Conservation (phyloP, 1,284 basidiomycete species). For the Microbotryomycetes sp. region DNA sequence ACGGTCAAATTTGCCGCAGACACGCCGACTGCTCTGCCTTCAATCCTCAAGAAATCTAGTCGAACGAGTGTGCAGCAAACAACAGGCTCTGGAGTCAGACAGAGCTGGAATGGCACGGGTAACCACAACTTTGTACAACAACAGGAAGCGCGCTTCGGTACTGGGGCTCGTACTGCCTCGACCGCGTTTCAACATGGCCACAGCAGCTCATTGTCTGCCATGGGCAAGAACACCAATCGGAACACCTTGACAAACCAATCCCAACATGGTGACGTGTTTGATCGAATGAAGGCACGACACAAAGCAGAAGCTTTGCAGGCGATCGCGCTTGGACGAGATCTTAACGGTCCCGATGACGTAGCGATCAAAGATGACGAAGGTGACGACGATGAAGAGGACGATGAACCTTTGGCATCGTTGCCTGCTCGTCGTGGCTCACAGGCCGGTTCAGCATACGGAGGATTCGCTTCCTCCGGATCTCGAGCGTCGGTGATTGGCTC, state of each 20-base stretch:
- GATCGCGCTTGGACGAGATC: constrained; percentile 21
- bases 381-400: constrained; percentile 22
- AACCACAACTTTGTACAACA: too few relatives aligned
- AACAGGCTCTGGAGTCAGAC: background rate
- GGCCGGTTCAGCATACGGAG: constrained; percentile 15
- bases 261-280: constrained; percentile 3
- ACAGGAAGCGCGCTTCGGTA: too few relatives aligned
- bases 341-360: constrained; percentile 18
- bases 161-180: background rate
- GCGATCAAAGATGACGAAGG: background rate
- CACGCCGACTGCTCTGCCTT: background rate
- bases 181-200: background rate
- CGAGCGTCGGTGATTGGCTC: constrained; percentile 4
- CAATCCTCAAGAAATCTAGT: background rate
- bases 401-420: constrained; percentile 24
- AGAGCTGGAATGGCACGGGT: background rate
- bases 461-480: background rate
- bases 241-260: background rate
- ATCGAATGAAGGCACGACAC: constrained; percentile 30
- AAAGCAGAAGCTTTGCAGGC: constrained; percentile 22
- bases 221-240: background rate
- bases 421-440: constrained; percentile 7
- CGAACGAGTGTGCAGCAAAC: background rate
- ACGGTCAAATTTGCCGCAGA: background rate
- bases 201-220: background rate